phyloP scores from a whole-genome alignment of 2,329 filamentous ascomycete genomes.

The Xylaria multiplex region DNA sequence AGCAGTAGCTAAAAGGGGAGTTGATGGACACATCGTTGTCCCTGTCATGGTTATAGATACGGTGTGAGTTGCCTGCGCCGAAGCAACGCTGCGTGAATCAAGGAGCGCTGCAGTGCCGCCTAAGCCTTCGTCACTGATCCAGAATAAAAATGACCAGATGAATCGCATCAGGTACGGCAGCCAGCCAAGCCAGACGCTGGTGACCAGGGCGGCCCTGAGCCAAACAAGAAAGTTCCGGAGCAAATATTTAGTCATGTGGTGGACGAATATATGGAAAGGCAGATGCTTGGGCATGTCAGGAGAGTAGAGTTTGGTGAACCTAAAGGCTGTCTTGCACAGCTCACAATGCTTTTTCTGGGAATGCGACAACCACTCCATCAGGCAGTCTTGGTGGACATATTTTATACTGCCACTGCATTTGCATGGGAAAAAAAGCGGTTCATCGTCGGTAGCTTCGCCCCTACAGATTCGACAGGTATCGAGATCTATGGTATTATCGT shows the following conservation, averaged over 20 bases:
- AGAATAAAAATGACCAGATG: slow-evolving; percentile 94
- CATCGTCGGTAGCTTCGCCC: slow-evolving; percentile 81
- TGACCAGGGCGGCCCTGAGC: slow-evolving; percentile 80
- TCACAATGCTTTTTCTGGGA: slow-evolving; percentile 99
- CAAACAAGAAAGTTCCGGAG: slow-evolving; percentile 78
- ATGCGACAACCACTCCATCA: slow-evolving; percentile 99
- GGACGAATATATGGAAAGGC: slow-evolving; percentile 81
- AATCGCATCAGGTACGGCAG: slow-evolving; percentile 91
- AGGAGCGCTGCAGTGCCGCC: slow-evolving; percentile 50
- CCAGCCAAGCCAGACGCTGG: slow-evolving; percentile 86
- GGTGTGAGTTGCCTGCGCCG: slow-evolving; percentile 31
- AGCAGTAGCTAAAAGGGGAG: slow-evolving; percentile 51
- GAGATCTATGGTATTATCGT: slow-evolving; percentile 41
- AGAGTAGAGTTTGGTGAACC: slow-evolving; percentile 97
- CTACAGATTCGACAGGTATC: slow-evolving; percentile 98
- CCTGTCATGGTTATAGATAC: slow-evolving; percentile 43
- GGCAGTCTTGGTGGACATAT: slow-evolving; percentile 95
- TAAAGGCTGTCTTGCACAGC: slow-evolving; percentile 97
- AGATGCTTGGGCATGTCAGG: slow-evolving; percentile 90
- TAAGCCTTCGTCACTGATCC: slow-evolving; percentile 83
- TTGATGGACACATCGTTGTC: slow-evolving; percentile 53
- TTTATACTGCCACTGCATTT: slow-evolving; percentile 99
- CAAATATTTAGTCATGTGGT: slow-evolving; percentile 79
- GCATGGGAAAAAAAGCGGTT: slow-evolving; percentile 96
- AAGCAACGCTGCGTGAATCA: slow-evolving; percentile 48